These are phyloP conservation scores for Brasilioporus rufonigricans DNA, from an alignment of 768 basidiomycete genomes.

Conservation along the genomic window DNA sequence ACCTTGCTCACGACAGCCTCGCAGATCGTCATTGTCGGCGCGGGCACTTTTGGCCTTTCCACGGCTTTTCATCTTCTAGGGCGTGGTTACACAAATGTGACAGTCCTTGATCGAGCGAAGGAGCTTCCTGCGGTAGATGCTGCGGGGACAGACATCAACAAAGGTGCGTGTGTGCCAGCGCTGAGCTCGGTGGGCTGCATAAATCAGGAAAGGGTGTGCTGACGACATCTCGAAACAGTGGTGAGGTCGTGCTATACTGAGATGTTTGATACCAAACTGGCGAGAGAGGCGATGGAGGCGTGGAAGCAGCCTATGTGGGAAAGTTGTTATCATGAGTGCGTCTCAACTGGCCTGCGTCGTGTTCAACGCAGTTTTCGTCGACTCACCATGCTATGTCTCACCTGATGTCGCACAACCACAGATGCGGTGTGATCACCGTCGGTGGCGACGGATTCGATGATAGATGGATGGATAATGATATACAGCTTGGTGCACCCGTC, in stretches of 20 bases:
- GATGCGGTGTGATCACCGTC: conserved; percentile 29
- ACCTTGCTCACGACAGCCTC: conserved; percentile 11
- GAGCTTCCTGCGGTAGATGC: conserved; percentile 80
- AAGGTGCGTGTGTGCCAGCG: conserved; percentile 18
- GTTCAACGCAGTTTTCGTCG: background rate
- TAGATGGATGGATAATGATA: conserved; percentile 62
- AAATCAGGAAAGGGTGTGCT: background rate
- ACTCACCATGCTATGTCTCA: background rate
- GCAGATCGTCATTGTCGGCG: conserved; percentile 62
- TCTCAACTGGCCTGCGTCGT: conserved; percentile 6
- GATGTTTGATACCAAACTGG: conserved; percentile 64
- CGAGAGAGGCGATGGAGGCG: conserved; percentile 68
- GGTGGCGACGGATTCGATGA: conserved; percentile 42
- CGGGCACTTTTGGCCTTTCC: conserved; percentile 85
- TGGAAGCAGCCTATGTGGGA: conserved; percentile 76
- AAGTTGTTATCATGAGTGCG: conserved; percentile 82
- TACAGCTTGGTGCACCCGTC: conserved; percentile 51
- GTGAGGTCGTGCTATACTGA: conserved; percentile 75
- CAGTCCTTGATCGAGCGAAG: conserved; percentile 69
- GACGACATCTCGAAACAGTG: conserved; percentile 40
- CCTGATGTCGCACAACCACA: background rate
- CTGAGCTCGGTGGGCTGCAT: background rate
- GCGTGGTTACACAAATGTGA: conserved; percentile 67
- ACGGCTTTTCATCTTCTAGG: conserved; percentile 77
- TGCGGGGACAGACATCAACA: conserved; percentile 59